Evolutionary conservation across 768 basidiomycete genomes (phyloP), one percentile per base, ranked within the genome.

Genomic region (Daedaleopsis sinensis): DNA sequence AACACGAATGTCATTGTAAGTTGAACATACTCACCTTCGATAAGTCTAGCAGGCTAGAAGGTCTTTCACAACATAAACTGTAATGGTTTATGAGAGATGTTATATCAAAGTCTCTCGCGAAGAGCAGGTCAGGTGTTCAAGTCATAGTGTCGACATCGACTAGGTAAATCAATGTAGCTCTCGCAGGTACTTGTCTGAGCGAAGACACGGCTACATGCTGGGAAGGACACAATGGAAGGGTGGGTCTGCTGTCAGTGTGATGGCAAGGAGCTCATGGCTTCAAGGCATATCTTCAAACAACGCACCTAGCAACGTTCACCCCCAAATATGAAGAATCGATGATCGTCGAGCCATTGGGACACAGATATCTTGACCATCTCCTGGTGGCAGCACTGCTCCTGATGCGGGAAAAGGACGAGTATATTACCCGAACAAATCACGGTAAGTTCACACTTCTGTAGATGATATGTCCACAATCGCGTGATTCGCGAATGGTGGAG

Each of bases 351-450:
- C 69, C 69, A 13, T 39, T 58, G 35, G 69, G 51, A 7, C 66
- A 68, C 42, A 55, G 52, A 24, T 58, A 62, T 10, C 62, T 67
- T 37, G 69, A 70, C 61, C 66, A 68, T 51, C 24, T 70, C 21
- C 59, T 70, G 52, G 49, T 68, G 21, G 65, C 59, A 24, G 53
- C 65, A 24, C 27, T 70, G 47, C 62, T 70, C 23, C 52, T 70
- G 42, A 67, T 68, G 69, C 64, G 69, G 43, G 67, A 70, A 55
- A 63, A 65, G 58, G 62, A 64, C 35, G 58, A 56, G 11, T 18
- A 35, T 21, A 39, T 58, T 53, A 5, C 61, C 6, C 32, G 57
- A 23, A 19, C 47, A 36, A 42, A 32, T 52, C 16, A 56, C 52
- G 53, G 61, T 57, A 8, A 18, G 12, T 7, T 47, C 11, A 35